Conservation (phyloP, 2,329 filamentous ascomycete genomes). For the Zasmidium citrigriseum region DNA sequence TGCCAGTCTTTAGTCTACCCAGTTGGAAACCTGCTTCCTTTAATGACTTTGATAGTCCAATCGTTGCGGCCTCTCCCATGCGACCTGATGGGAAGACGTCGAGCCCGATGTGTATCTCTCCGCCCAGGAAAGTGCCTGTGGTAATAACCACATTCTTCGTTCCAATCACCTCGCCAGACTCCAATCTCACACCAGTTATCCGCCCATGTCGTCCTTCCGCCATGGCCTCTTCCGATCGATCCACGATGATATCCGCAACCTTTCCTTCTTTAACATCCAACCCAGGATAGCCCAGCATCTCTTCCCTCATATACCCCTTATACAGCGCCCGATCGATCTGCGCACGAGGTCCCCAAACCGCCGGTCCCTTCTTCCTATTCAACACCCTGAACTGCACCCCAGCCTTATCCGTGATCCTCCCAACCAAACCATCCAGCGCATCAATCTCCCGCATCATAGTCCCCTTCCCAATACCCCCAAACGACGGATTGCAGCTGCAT, state of each 20-base stretch:
- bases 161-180: slow-evolving; percentile 80
- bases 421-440: slow-evolving; percentile 86
- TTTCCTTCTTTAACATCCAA: slow-evolving; percentile 80
- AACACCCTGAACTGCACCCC: slow-evolving; percentile 91
- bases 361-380: slow-evolving; percentile 87
- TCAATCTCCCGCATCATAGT: slow-evolving; percentile 95
- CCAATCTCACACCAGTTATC: slow-evolving; percentile 82
- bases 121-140: slow-evolving; percentile 91
- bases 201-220: slow-evolving; percentile 61
- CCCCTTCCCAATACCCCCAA: slow-evolving; percentile 97
- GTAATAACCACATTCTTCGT: slow-evolving; percentile 88
- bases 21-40: slow-evolving; percentile 84
- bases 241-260: slow-evolving; percentile 86
- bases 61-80: slow-evolving; percentile 91
- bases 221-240: slow-evolving; percentile 51
- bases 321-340: slow-evolving; percentile 94
- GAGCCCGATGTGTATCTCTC: slow-evolving; percentile 91
- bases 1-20: slow-evolving; percentile 92
- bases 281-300: slow-evolving; percentile 75
- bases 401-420: slow-evolving; percentile 86
- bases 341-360: slow-evolving; percentile 94
- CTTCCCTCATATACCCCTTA: slow-evolving; percentile 85
- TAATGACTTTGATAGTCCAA: slow-evolving; percentile 87
- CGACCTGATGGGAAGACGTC: slow-evolving; percentile 82
- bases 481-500: slow-evolving; percentile 95